Percentiles rank a stretch among this genome's conserved stretches.
Evolutionary conservation across 139 green algal species (phyloP).

Genomic region (Parachlorella kessleri): DNA sequence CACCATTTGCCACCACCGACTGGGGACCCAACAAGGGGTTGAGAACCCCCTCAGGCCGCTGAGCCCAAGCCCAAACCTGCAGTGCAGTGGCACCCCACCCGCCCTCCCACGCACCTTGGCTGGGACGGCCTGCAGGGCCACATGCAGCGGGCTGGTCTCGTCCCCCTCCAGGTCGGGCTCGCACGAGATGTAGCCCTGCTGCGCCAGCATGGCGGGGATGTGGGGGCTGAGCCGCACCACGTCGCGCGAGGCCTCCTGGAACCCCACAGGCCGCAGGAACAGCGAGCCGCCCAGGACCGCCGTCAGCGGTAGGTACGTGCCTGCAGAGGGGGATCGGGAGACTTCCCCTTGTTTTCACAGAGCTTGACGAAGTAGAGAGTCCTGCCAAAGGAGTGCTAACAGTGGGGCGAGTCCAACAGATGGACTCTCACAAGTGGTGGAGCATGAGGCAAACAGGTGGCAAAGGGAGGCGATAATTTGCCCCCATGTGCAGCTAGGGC

Average conservation of each 20-base stretch:
- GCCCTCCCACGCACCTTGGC: slow-evolving; percentile 43
- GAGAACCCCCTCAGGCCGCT: too few species aligned
- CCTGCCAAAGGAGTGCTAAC: too few species aligned
- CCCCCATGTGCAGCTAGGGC: not conserved
- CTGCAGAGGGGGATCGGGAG: slow-evolving; percentile 36
- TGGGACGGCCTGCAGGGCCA: slow-evolving; percentile 44
- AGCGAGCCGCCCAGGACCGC: slow-evolving; percentile 72
- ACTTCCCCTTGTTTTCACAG: too few species aligned
- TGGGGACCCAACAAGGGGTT: too few species aligned
- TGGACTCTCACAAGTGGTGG: not conserved
- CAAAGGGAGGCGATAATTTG: not conserved
- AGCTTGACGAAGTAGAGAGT: too few species aligned
- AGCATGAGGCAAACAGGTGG: not conserved
- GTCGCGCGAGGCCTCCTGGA: slow-evolving; percentile 63
- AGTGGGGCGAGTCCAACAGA: too few species aligned
- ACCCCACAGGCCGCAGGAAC: slow-evolving; percentile 62
- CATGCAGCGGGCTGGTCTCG: slow-evolving; percentile 45
- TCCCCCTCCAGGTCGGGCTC: slow-evolving; percentile 15
- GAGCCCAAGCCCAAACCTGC: too few species aligned
- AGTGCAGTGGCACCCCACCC: too few species aligned
- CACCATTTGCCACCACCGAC: too few species aligned
- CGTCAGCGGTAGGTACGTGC: slow-evolving; percentile 72
- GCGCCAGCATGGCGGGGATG: slow-evolving; percentile 52
- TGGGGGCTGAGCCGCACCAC: slow-evolving; percentile 62
- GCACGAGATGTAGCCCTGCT: slow-evolving; percentile 74